Conservation (phyloP, 257 asterid genomes). For the Thymus quinquecostatus region DNA sequence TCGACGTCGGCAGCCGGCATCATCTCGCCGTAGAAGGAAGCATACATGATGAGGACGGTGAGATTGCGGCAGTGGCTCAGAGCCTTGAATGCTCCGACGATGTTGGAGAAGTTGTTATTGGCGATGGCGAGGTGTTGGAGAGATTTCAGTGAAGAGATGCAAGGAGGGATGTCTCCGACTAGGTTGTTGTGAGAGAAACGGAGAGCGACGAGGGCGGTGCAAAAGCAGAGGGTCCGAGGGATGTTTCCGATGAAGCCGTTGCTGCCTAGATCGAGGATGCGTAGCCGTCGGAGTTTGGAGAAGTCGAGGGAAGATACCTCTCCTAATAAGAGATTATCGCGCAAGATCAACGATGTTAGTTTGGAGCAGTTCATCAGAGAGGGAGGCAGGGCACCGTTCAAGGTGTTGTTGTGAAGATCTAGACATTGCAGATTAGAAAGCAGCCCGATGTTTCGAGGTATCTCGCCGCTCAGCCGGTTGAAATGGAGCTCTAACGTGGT, state of each 20-base stretch:
- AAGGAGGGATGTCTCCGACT: constrained; percentile 43
- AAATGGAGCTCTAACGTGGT: constrained; percentile 44
- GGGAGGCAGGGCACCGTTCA: constrained; percentile 48
- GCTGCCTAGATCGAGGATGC: constrained; percentile 46
- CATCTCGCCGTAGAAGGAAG: constrained; percentile 43
- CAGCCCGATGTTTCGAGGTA: constrained; percentile 44
- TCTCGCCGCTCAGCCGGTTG: constrained; percentile 43
- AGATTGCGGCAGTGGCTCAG: constrained; percentile 46
- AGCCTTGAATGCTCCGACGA: constrained; percentile 38
- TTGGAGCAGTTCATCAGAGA: constrained; percentile 50
- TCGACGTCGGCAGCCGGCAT: constrained; percentile 37
- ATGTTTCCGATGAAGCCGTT: constrained; percentile 42
- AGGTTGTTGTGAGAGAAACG: constrained; percentile 43
- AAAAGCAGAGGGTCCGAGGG: constrained; percentile 42
- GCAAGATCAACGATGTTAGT: constrained; percentile 38
- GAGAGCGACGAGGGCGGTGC: constrained; percentile 39
- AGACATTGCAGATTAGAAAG: constrained; percentile 44
- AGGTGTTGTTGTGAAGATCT: constrained; percentile 44
- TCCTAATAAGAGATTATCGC: constrained; percentile 49
- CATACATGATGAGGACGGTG: constrained; percentile 44
- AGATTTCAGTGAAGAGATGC: constrained; percentile 37
- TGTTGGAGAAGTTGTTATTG: constrained; percentile 43
- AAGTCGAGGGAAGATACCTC: constrained; percentile 47
- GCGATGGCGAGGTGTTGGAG: constrained; percentile 43
- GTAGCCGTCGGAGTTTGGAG: constrained; percentile 38